Base-by-base conservation (phyloP, 2,329 filamentous ascomycete genomes). In the Paramyrothecium roridum region DNA sequence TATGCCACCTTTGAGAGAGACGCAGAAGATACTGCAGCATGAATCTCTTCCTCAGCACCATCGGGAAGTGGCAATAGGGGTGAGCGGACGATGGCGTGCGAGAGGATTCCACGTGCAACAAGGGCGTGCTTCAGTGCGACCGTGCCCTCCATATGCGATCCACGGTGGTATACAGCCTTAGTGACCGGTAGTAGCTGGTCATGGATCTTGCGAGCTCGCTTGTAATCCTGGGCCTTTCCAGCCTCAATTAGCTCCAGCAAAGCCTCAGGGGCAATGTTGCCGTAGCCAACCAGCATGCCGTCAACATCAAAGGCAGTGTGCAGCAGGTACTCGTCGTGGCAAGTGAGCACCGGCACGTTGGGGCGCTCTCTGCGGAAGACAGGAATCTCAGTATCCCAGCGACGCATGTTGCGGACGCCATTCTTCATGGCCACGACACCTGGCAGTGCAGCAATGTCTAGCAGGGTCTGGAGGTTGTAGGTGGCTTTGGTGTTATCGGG, bases 401-500 rank as follows among this genome's bases (percentile, higher is more conserved):
- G 75, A n/a, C 77, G 73, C 79, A 82, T 81, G 65, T 82, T 81
- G 53, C 80, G 75, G 11, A 82, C 80, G 20, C 80, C 80, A 57
- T 81, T 82, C 73, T 82, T 82, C 78, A 82, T 82, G 17, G 79
- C 79, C 48, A 82, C 79, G 7, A 80, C 77, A 26, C 79, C 79
- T 2, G 79, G 80, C 34, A 72, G 77, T 8, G 78, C 79, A 2
- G 78, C 70, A 53, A 81, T 81, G 52, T 82, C 79, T 2, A 82
- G 73, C 59, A 81, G 73, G 0, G 79, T 82, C 58, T 81, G 71
- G 21, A 82, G 69, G 58, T 66, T 78, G 63, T 81, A 81, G 1
- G 74, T 80, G 3, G 78, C 77, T 64, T 81, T 80, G 19, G 79
- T 81, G 65, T 73, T 75, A 65, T 82, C 78, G 16, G 78, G 78